Conservation (phyloP, 306 rosid species). For the barrel medic (Medicago truncatula) region DNA sequence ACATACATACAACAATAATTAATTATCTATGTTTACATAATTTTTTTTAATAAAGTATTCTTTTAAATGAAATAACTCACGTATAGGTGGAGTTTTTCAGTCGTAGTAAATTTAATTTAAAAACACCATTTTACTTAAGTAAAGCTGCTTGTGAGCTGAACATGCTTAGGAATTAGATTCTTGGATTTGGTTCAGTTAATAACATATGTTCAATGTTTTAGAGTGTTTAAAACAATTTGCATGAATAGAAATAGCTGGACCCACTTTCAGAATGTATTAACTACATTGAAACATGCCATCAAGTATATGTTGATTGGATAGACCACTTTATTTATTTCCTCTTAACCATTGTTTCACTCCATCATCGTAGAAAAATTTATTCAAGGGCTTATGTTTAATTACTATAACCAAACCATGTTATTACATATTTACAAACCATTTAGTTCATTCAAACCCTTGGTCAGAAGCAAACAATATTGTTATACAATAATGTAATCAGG, state of each 20-base stretch:
- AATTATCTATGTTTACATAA: not conserved
- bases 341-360: not conserved
- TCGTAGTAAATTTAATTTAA: not conserved
- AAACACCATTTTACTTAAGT: not conserved
- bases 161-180: not conserved
- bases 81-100: not conserved
- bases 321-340: not conserved
- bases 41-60: not conserved
- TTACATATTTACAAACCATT: not conserved
- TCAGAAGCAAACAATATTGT: not conserved
- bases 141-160: not conserved
- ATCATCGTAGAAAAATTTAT: not conserved
- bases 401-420: not conserved
- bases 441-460: not conserved
- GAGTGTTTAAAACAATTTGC: not conserved
- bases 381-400: not conserved
- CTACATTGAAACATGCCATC: not conserved
- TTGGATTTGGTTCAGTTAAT: not conserved
- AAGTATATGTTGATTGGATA: not conserved
- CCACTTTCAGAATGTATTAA: not conserved
- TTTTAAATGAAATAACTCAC: not conserved
- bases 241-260: too few species aligned
- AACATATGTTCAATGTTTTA: not conserved
- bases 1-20: not conserved
- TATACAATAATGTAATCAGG: not conserved